Base-by-base conservation (phyloP, 768 basidiomycete genomes). In the Naganishia onofrii region DNA sequence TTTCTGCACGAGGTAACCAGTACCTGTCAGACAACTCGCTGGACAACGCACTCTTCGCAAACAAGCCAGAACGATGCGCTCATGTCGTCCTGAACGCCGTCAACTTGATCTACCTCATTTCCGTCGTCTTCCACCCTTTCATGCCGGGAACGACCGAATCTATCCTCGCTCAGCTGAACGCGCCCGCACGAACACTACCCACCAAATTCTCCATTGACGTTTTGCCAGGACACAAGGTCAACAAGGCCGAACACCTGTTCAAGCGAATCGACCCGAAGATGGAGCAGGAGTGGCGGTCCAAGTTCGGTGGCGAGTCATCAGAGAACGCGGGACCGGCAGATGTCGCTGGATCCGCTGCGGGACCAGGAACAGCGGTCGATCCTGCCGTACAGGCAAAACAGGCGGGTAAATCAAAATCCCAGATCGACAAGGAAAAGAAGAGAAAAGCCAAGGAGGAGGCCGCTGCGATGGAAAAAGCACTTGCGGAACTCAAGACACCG, bases 1-100 rank as follows among this genome's bases (percentile, higher is more conserved):
- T 98, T 68, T 97, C 96, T 7, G 87, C 85, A 60, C 86, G 88
- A 9, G 96, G 93, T 26, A 99, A 99, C 81, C 86, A 86, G 70
- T 98, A 96, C 83, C 88, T 99, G n/a, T 93, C 96, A 80, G 87
- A 91, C 2, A 90, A 92, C 28, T 89, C 90, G 26, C 87, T 99
- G 67, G 90, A 90, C 85, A 97, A 96, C 81, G 86, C 92, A 7
- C 84, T 98, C 71, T 88, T 95, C 83, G 83, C 86, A 10, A 86
- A 88, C 72, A 85, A 93, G 72, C 92, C 93, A 2, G 84, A 85
- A 68, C 90, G 93, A 70, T 95, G 93, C 75, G 93, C 90, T 3
- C 89, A 91, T 75, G 94, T 98, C 74, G 84, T 98, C 70, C 88
- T 90, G 57, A 88, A 93, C 66, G 90, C 93, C 31, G 81, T 93